A percentile compares a stretch with the other conserved stretches of the same genome.
Evolutionary conservation across 2,329 filamentous ascomycete species (phyloP).

Genomic region (Tolypocladium tropicale): DNA sequence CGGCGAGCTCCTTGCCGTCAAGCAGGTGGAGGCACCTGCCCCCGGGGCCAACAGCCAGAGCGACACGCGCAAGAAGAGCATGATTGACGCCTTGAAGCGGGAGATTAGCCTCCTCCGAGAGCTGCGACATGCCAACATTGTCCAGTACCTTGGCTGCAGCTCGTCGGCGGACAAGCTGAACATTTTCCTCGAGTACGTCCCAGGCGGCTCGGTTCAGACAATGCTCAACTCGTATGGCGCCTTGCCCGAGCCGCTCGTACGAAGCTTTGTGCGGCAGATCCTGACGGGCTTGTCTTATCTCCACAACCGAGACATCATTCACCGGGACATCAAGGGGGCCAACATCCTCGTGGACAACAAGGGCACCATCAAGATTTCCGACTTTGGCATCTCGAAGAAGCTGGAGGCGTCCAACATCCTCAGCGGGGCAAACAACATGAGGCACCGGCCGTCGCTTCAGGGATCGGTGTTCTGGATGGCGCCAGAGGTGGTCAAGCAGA

Average conservation of each 20-base stretch:
- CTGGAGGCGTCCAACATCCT: conserved; percentile 85
- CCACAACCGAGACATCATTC: conserved; percentile 91
- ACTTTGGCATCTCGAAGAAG: conserved; percentile 98
- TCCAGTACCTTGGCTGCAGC: conserved; percentile 93
- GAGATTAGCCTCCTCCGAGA: conserved; percentile 92
- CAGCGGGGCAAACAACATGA: conserved; percentile 55
- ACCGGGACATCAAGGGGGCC: conserved; percentile 97
- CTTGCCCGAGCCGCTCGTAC: conserved; percentile 82
- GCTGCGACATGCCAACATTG: conserved; percentile 91
- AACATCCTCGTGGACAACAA: conserved; percentile 99
- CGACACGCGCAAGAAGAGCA: conserved; percentile 89
- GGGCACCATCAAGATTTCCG: conserved; percentile 96
- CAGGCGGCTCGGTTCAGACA: conserved; percentile 91
- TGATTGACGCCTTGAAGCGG: conserved; percentile 94
- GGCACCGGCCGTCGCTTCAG: conserved; percentile 71
- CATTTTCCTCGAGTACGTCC: conserved; percentile 99
- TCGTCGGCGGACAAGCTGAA: conserved; percentile 87
- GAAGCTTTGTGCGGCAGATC: conserved; percentile 95
- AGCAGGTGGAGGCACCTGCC: conserved; percentile 87
- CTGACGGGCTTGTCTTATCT: conserved; percentile 86
- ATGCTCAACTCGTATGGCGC: conserved; percentile 99
- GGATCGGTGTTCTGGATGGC: conserved; percentile 99
- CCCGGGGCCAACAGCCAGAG: conserved; percentile 68
- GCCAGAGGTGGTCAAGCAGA: conserved; percentile 95
- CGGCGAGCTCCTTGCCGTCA: conserved; percentile 93